Base-by-base conservation (phyloP, 2,329 filamentous ascomycete genomes). In the Tolypocladium album region DNA sequence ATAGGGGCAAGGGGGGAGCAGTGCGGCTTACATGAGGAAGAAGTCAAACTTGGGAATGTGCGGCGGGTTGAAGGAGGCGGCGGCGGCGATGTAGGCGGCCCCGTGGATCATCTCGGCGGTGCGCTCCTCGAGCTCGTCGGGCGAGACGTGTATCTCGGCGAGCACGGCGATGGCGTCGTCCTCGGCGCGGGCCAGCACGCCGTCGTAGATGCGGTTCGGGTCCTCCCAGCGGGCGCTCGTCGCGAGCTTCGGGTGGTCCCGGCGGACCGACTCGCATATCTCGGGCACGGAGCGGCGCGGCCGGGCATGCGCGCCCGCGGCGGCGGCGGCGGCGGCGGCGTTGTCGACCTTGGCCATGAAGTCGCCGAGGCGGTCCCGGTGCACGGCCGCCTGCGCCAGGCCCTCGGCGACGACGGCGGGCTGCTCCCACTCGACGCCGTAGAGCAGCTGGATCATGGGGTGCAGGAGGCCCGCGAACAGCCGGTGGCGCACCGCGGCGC, bases 361-460 rank as follows among this genome's bases (percentile, higher is more conserved):
- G 0, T 71, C 64, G 1, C 73, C 75, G 1, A 88, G 77, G 71
- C 81, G 81, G 52, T 79, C 74, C 8, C 79, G 75, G 68, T 95
- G 90, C 1, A 91, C 83, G 9, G 88, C 84, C 1, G 88, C 79
- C 74, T 95, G 87, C 0, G 92, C 90, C 22, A 96, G 82, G 1
- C 78, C 91, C 74, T 93, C 84, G 7, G 91, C 90, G 36, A 96
- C 80, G 61, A 96, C 85, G 43, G 88, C 88, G 2, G 90, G 90
- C 69, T 96, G 90, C 12, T 81, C 71, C 76, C 91, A 96, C 70
- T 96, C 91, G 42, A 96, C 70, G 5, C 89, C 92, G 69, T 91
- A 96, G 56, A 91, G 89, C 24, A 96, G 80, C 69, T 96, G 90
- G 63, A 96, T 92, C 20, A 94, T 75, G 2, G 91, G 90, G 68